Base-by-base conservation (phyloP, 768 basidiomycete species). In the Trametes meyenii region DNA sequence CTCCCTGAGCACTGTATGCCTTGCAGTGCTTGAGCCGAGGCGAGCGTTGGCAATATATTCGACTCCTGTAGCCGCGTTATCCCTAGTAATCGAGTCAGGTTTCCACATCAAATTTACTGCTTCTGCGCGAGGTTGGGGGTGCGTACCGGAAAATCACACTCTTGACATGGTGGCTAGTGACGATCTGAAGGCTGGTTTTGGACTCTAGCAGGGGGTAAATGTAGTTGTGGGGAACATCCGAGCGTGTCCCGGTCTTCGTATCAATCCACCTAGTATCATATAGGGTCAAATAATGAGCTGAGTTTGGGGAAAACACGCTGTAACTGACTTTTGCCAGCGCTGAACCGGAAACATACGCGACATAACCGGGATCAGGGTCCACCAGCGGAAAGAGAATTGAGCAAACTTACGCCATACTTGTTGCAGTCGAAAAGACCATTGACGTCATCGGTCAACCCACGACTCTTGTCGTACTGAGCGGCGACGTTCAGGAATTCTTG, bases 321-420 rank as follows among this genome's bases (percentile, higher is more conserved):
- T 8, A 10, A 46, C 45, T 19, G 14, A 85, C 85, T 80, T 84
- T 48, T 75, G 76, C 83, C 84, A 86, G 69, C 78, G 73, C 85
- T 87, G 51, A 19, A 51, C 13, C 5, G 29, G 29, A 33, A 33
- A 8, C 8, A 7, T 42, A 42, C 40, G 21, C 19, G 46, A 26
- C 26, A 23, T 13, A 48, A 48, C 23, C 35, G 12, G 0, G 14
- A 45, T 26, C 8, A 50, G 40, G 14, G 33, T 3, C n/a, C 14
- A 21, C 12, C 10, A 5, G 13, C 5, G 11, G 16, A 50, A 4
- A n/a, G 1, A 2, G 21, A 46, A 21, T 6, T 21, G 14, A 24
- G n/a, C 5, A 11, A 13, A 60, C 72, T 14, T 36, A 74, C 74
- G 16, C 67, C 64, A 33, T 70, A 73, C 5, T 62, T 67, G 57